phyloP scores from a whole-genome alignment of 331 rosid species.

The Cydonia oblonga region DNA sequence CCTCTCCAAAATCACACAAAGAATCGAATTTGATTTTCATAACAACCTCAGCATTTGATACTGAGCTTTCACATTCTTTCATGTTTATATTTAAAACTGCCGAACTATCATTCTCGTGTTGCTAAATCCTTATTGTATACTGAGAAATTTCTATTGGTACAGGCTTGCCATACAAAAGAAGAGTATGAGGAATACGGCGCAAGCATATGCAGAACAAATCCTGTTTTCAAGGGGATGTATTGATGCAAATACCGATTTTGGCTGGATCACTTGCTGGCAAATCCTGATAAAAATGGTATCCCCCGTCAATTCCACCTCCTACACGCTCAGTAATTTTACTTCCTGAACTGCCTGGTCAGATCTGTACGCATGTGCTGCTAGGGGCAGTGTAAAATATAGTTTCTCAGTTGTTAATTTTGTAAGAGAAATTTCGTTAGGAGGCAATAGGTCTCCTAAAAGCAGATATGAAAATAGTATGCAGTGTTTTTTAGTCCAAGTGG shows the following conservation, averaged over 20 bases:
- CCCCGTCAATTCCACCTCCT: slow-evolving; percentile 3
- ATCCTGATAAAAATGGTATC: slow-evolving; percentile 7
- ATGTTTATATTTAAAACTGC: neutral
- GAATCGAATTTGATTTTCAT: too few relatives aligned
- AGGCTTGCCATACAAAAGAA: slow-evolving; percentile 99
- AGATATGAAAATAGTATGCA: slow-evolving; percentile 26
- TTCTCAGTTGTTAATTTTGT: slow-evolving; percentile 16
- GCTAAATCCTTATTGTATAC: neutral
- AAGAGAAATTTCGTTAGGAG: slow-evolving; percentile 38
- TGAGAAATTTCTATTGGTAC: slow-evolving; percentile 8
- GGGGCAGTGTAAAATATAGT: slow-evolving; percentile 49
- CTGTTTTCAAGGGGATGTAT: slow-evolving; percentile 99
- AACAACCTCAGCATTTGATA: neutral
- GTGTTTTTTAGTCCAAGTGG: neutral
- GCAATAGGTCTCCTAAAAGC: slow-evolving; percentile 23
- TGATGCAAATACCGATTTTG: slow-evolving; percentile 29
- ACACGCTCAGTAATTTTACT: slow-evolving; percentile 5
- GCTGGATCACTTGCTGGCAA: slow-evolving; percentile 5
- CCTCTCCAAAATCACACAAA: neutral
- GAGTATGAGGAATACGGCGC: slow-evolving; percentile 97
- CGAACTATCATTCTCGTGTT: neutral
- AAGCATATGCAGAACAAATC: slow-evolving; percentile 94
- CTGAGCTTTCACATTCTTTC: neutral
- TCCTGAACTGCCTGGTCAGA: slow-evolving; percentile 18
- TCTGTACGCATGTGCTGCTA: slow-evolving; percentile 3